Base-by-base conservation (phyloP, 129 eudicot genomes). In the Apium graveolens region DNA sequence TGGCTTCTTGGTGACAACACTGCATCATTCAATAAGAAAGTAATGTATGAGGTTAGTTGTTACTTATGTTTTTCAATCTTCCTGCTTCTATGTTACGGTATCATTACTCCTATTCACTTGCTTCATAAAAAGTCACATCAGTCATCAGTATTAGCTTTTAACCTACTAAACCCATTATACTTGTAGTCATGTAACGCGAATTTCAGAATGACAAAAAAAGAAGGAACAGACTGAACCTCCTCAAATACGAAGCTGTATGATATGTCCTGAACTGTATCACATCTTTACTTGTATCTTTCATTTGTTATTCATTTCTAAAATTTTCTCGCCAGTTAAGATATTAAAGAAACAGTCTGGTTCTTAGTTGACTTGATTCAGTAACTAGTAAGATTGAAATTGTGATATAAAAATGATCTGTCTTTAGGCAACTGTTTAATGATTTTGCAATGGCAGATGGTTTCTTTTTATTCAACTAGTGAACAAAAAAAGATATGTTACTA, bases 11-110 rank as follows among this genome's bases (percentile, higher is more conserved):
- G 98, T 35, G 93, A 90, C 63, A 70, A 81, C n/a, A 44, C 87
- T 49, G 97, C 92, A 68, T 96, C 98, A 18, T 73, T 86, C 72
- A 94, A 94, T 81, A 88, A 85, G 87, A 94, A 91, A 86, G 79
- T 86, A 84, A 79, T 83, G 27, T 57, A 55, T 66, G 90, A 89
- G 97, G n/a, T n/a, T n/a, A 74, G 35, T 78, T 76, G 24, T 78
- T 4, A 1, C 45, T n/a, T 51, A 7, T 74, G 57, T 11, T 81
- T 77, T 65, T 44, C 53, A 70, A 65, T 27, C 62, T 66, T 18
- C 41, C 4, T 18, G 31, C 24, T 38, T 60, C 9, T 26, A 6
- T 73, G 57, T 27, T 73, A 43, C 44, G 60, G 0, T 73, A 4
- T 27, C 13, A 73, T 43, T 73, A 48, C 60, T n/a, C n/a, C 32